Evolutionary conservation across 805 yeast species (phyloP), one percentile per base, ranked within the genome.

Genomic region (Nakazawaea anatomiae): DNA sequence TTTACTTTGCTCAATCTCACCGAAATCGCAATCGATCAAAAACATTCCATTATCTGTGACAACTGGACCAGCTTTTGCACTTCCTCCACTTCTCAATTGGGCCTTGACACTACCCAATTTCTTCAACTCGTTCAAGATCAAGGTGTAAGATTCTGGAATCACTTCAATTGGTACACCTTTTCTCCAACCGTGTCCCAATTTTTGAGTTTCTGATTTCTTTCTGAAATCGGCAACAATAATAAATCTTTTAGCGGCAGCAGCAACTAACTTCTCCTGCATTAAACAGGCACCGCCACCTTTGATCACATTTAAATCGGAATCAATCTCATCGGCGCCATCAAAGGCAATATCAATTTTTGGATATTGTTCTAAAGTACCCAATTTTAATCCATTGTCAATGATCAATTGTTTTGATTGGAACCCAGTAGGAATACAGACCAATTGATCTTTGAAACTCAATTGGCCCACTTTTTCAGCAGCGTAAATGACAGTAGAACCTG

Each of bases 241-340:
- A 62, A 92, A 90, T 59, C 77, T 79, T 52, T 78, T 72, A 3
- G 97, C 82, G 54, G 89, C 81, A 51, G 80, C 77, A 14, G 97
- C 96, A 11, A 94, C 96, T 49, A 94, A 75, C 70, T 94, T 94
- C 67, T 94, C 99, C 71, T 92, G 99, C 71, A 94, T 85, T 55
- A 90, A 74, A 68, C 99, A 94, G 1, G 97, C 99, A 41, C 99
- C 99, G 46, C 99, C 99, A 58, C 99, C 99, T 70, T 94, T 94
- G 66, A 94, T 94, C 60, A 91, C 83, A 64, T 90, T 88, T 59
- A 94, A 75, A 25, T 75, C 64, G 4, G 79, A 64, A 67, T 92
- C 99, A 52, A 91, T 91, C 69, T 94, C 99, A 68, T 94, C 99
- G 2, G 99, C 98, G 43, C 99, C 99, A 67, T 94, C 99, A 65